A percentile compares a stretch with the other conserved stretches of the same genome.
phyloP scores from a whole-genome alignment of 2,329 filamentous ascomycete genomes.

The Domatiomyces globalis region DNA sequence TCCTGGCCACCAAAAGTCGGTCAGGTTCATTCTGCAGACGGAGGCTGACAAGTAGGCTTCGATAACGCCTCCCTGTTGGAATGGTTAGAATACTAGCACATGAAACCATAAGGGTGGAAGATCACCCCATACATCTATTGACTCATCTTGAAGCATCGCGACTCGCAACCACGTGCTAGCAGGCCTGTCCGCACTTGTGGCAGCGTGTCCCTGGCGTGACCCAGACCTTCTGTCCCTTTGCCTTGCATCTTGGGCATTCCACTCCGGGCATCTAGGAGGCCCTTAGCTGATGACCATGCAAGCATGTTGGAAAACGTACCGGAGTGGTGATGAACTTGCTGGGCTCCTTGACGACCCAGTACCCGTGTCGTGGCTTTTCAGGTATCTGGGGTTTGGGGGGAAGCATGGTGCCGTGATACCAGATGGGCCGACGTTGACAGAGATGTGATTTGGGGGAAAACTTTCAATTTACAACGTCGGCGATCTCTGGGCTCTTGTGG shows the following conservation, averaged over 20 bases:
- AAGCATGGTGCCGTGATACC: not conserved
- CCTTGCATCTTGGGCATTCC: constrained; percentile 27
- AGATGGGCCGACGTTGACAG: not conserved
- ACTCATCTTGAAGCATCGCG: not conserved
- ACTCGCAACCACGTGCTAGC: constrained; percentile 11
- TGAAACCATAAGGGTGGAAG: no score
- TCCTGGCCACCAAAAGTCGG: no score
- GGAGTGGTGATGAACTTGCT: constrained; percentile 6
- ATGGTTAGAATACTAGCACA: no score
- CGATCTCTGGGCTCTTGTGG: not conserved
- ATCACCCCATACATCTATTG: no score
- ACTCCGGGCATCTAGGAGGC: constrained; percentile 30
- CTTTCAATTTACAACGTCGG: not conserved
- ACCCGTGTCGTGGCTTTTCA: not conserved
- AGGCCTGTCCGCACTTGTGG: constrained; percentile 27
- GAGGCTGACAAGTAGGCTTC: no score
- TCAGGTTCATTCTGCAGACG: no score
- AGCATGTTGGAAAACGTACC: constrained; percentile 3
- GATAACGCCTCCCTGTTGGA: no score
- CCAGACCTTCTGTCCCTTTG: constrained; percentile 27
- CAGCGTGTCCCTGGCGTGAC: constrained; percentile 35
- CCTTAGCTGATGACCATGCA: not conserved
- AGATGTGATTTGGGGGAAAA: not conserved
- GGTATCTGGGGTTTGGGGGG: not conserved
- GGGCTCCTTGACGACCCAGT: not conserved